Conservation (phyloP, 176 grass and related monocot species). For the Oryza longistaminata region DNA sequence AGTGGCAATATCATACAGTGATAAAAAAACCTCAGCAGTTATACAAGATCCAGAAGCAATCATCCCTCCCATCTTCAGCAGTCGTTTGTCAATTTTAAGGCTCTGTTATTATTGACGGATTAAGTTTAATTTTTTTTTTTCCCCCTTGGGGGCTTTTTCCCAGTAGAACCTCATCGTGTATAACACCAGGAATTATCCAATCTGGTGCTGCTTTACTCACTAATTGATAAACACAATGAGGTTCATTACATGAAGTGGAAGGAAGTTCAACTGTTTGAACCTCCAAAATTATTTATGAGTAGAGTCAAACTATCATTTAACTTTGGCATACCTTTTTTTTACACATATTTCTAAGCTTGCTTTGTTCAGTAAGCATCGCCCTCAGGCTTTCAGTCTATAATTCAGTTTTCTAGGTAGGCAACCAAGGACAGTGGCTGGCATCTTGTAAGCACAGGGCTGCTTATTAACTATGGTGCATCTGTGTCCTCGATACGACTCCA, state of each 20-base stretch:
- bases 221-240: not conserved
- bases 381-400: not conserved
- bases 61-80: slow-evolving; percentile 75
- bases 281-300: not conserved
- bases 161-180: no score
- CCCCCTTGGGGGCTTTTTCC: no score
- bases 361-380: not conserved
- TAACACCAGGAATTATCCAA: no score
- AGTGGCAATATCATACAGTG: slow-evolving; percentile 27
- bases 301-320: not conserved
- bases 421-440: not conserved
- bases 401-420: not conserved
- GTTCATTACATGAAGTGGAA: no score
- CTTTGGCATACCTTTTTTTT: not conserved
- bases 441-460: not conserved
- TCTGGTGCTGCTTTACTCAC: not conserved
- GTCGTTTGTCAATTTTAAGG: slow-evolving; percentile 76
- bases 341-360: not conserved
- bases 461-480: not conserved
- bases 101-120: no score
- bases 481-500: slow-evolving; percentile 39
- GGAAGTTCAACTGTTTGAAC: not conserved
- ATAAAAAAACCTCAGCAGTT: slow-evolving; percentile 19
- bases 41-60: slow-evolving; percentile 92
- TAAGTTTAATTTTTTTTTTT: no score